Conservation (phyloP, 768 basidiomycete genomes). For the Tylopilus rubrobrunneus region DNA sequence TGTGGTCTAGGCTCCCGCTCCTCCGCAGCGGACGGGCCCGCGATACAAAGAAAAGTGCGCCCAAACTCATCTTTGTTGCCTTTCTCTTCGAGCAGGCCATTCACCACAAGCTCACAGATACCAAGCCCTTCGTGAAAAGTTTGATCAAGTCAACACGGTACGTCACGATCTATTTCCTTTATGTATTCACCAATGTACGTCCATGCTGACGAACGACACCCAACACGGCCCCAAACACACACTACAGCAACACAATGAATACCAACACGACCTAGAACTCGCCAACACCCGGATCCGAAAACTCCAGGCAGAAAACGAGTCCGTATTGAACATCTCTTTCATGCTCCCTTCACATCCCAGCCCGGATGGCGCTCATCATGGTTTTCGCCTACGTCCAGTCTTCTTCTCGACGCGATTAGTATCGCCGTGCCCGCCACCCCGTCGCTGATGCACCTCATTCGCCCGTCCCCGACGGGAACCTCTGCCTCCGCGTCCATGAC, state of each 20-base stretch:
- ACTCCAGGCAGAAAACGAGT: constrained; percentile 33
- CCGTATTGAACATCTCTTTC: background rate
- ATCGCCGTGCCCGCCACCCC: constrained; percentile 31
- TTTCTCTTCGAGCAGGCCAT: background rate
- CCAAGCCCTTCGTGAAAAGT: constrained; percentile 30
- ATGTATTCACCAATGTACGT: background rate
- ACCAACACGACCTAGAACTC: constrained; percentile 24
- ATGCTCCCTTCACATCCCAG: background rate
- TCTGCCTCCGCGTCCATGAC: constrained; percentile 16
- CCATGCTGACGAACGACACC: background rate
- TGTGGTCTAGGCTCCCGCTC: constrained; percentile 9
- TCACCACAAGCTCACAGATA: constrained; percentile 16
- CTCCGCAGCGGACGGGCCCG: constrained; percentile 15
- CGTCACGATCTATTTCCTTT: constrained; percentile 3
- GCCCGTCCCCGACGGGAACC: constrained; percentile 23
- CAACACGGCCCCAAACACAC: background rate
- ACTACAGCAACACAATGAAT: constrained; percentile 21
- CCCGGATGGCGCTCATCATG: background rate
- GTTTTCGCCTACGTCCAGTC: constrained; percentile 10
- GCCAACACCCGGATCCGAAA: constrained; percentile 28
- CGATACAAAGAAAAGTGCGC: constrained; percentile 34
- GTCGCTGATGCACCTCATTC: constrained; percentile 30
- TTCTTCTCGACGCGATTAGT: constrained; percentile 33
- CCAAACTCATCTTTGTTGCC: background rate
- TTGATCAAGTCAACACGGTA: constrained; percentile 31